Conservation (phyloP, 371 early-diverging fungal species). For the Mucor lusitanicus region DNA sequence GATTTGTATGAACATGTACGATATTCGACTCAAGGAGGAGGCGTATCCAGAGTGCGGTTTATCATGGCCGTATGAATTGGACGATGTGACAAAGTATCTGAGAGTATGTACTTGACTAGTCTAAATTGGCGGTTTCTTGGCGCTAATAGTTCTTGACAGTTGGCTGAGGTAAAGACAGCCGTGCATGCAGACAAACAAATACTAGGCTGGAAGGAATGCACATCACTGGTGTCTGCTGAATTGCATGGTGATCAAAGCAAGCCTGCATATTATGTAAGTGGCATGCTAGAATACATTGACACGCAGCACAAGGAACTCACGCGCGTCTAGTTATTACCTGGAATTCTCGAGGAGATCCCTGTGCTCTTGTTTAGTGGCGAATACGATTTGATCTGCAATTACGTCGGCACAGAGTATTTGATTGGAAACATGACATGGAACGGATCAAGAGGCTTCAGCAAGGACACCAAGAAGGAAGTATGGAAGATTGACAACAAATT, state of each 20-base stretch:
- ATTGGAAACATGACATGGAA: constrained; percentile 77
- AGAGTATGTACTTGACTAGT: constrained; percentile 33
- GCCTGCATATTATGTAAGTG: constrained; percentile 50
- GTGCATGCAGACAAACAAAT: constrained; percentile 58
- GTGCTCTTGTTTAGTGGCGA: constrained; percentile 78
- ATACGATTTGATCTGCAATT: constrained; percentile 82
- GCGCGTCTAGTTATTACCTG: constrained; percentile 45
- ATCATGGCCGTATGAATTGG: constrained; percentile 74
- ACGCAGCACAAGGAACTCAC: background rate
- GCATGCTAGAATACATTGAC: background rate
- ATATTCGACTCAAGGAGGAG: constrained; percentile 71
- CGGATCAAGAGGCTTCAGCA: constrained; percentile 63
- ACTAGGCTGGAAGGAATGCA: constrained; percentile 71
- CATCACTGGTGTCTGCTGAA: constrained; percentile 43
- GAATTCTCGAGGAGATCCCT: constrained; percentile 53
- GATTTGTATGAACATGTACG: constrained; percentile 81
- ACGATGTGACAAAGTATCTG: constrained; percentile 63
- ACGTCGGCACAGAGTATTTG: constrained; percentile 69
- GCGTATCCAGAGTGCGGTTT: constrained; percentile 69
- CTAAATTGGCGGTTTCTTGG: background rate
- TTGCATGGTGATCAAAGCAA: constrained; percentile 50
- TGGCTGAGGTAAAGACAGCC: constrained; percentile 53
- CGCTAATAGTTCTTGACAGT: constrained; percentile 29
- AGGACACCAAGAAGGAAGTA: constrained; percentile 28
- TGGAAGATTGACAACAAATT: constrained; percentile 63